Percentiles rank a stretch among this genome's conserved stretches.
These are phyloP conservation scores for Tuber brumale DNA, from an alignment of 495 filamentous ascomycete species.

Conservation along the genomic window DNA sequence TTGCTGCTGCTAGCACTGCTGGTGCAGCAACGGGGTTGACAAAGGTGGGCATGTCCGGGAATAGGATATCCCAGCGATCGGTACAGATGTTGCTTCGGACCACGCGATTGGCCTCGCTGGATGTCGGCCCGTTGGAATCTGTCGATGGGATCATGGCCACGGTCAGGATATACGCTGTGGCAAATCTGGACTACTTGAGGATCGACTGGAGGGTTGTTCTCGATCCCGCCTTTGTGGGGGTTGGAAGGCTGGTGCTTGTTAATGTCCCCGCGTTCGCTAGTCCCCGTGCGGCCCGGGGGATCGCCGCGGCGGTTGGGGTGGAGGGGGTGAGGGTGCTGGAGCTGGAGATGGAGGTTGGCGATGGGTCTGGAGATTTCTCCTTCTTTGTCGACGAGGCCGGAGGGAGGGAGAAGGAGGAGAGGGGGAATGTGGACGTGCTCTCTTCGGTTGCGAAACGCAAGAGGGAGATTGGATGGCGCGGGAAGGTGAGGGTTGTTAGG, in stretches of 20 bases:
- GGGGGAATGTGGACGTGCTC: slow-evolving; percentile 15
- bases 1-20: neutral
- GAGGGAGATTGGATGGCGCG: slow-evolving; percentile 11
- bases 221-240: neutral
- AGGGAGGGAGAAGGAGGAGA: slow-evolving; percentile 16
- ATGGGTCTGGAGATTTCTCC: slow-evolving; percentile 28
- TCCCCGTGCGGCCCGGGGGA: neutral
- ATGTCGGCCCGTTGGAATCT: slow-evolving; percentile 11
- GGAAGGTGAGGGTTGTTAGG: slow-evolving; percentile 31
- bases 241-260: slow-evolving; percentile 27
- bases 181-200: slow-evolving; percentile 22
- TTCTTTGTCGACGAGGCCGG: slow-evolving; percentile 29
- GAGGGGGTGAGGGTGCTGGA: slow-evolving; percentile 22
- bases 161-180: slow-evolving; percentile 22
- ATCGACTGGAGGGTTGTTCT: slow-evolving; percentile 15
- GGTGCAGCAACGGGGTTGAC: slow-evolving; percentile 15
- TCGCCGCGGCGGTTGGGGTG: slow-evolving; percentile 2
- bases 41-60: slow-evolving; percentile 26
- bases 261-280: slow-evolving; percentile 12
- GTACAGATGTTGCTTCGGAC: slow-evolving; percentile 19
- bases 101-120: slow-evolving; percentile 19
- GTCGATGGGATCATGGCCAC: slow-evolving; percentile 11
- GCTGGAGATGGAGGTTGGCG: slow-evolving; percentile 26
- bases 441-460: slow-evolving; percentile 15
- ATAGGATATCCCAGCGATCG: slow-evolving; percentile 8